Evolutionary conservation across 1,139 yeast species (phyloP), one percentile per base, ranked within the genome.

Genomic region (Pichia sp.): DNA sequence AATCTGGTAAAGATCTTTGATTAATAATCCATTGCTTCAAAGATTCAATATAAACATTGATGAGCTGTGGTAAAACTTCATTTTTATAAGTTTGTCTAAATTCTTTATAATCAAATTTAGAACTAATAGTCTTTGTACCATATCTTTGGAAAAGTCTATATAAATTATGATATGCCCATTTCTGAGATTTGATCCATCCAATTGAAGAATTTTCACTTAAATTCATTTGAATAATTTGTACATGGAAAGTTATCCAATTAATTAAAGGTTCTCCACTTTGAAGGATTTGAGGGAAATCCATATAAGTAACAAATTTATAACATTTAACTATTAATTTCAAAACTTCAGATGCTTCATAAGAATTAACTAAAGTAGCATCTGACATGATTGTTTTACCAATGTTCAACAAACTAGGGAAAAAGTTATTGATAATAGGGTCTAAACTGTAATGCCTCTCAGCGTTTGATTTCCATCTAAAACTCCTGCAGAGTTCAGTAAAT

Each of bases 81-180:
- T 62, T 59, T 35, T 67, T 55, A 54, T 74, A 81, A 41, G 72
- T 50, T 2, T 56, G 50, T 46, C 67, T 70, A 54, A 80, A 81
- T 2, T 64, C 71, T 23, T 62, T 64, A 52, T 80, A 79, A 14
- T 66, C 62, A 49, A 68, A 74, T 50, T 73, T 77, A 40, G 66
- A 69, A 2, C 76, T 62, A 31, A 79, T 59, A 31, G 62, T 58
- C 34, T 55, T 60, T 18, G 80, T 72, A 3, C 84, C 88, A 58
- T 84, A 88, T 52, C 94, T 70, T 42, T 72, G 72, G 55, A 83
- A 84, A n/a, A 88, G 60, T 49, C 95, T 74, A 53, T 72, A 75
- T 38, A 89, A 61, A 57, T 86, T 86, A 28, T 86, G 88, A 54
- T 79, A 79, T 1, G 94, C 77, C 96, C 98, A 89, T 60, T 91